Evolutionary conservation across 768 basidiomycete genomes (phyloP), one percentile per base, ranked within the genome.

Genomic region (Galerina sulciceps): DNA sequence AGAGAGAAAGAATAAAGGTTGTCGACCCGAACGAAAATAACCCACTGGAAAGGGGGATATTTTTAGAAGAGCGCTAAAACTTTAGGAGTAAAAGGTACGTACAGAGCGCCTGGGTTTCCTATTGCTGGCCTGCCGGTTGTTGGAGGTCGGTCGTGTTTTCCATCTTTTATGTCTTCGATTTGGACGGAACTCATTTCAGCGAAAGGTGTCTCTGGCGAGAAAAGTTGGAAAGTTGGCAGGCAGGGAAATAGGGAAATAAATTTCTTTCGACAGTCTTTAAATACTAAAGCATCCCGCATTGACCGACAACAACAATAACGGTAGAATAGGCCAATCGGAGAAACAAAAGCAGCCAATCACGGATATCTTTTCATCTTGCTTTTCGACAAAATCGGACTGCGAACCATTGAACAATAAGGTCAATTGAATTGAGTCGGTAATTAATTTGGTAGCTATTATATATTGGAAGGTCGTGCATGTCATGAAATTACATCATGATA

Each of bases 1-100:
- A 86, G 63, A 90, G 62, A 2, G 89, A 90, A 4, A 91, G 74
- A 61, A 90, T 77, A 63, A 91, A 79, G 0, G 88, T 88, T 36
- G 89, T 88, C 5, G 68, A 68, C 11, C 36, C 49, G 37, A 51
- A 51, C 2, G 49, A 51, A 34, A 55, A 43, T 3, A 55, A 31
- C 4, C 53, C 53, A 22, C 53, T 55, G 23, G 9, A 44, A 37
- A 6, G n/a, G 1, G 15, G 9, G 31, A 20, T 14, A 6, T 35
- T 18, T 23, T 44, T n/a, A 34, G 18, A 15, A 3, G 23, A 18
- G 10, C 18, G n/a, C 5, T 1, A 10, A n/a, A 34, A 3, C 10
- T 34, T 14, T n/a, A 49, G 22, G 20, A 31, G 10, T 6, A 2
- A 26, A 3, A 34, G 4, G 69, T 68, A 50, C 42, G 42, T 9